These are phyloP conservation scores for Citrullus amarus DNA, from an alignment of 306 rosid genomes.

Conservation along the genomic window DNA sequence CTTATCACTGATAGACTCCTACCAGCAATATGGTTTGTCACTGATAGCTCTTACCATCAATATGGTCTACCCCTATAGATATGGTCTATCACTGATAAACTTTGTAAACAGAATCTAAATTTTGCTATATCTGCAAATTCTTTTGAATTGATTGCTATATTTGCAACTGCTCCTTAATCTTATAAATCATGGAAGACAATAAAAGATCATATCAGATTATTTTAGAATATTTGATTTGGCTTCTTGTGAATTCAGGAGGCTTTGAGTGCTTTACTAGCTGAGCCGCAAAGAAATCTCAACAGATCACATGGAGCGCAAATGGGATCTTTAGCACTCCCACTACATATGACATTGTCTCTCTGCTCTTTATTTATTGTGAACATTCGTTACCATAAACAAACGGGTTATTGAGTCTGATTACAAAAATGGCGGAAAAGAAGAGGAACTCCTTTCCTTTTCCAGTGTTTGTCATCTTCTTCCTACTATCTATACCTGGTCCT, in stretches of 20 bases:
- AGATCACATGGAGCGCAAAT: background rate
- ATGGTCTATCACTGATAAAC: no score
- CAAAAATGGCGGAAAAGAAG: background rate
- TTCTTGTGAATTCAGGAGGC: background rate
- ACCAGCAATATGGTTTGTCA: no score
- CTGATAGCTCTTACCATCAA: no score
- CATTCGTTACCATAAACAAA: background rate
- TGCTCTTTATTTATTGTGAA: background rate
- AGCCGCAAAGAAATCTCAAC: background rate
- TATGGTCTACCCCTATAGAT: no score
- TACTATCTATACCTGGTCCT: background rate
- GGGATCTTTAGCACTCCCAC: background rate
- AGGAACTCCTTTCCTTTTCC: background rate
- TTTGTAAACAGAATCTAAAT: no score
- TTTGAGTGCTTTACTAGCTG: background rate
- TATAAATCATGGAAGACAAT: background rate
- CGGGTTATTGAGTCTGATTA: background rate
- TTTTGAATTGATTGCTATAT: no score
- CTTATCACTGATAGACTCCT: no score
- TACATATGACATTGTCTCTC: background rate
- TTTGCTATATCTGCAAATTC: no score
- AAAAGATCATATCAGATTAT: background rate
- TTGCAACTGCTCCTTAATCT: background rate
- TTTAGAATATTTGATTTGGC: background rate
- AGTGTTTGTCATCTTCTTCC: background rate